Evolutionary conservation across 1,139 yeast species (phyloP), one percentile per base, ranked within the genome.

Genomic region (Candida neerlandica): DNA sequence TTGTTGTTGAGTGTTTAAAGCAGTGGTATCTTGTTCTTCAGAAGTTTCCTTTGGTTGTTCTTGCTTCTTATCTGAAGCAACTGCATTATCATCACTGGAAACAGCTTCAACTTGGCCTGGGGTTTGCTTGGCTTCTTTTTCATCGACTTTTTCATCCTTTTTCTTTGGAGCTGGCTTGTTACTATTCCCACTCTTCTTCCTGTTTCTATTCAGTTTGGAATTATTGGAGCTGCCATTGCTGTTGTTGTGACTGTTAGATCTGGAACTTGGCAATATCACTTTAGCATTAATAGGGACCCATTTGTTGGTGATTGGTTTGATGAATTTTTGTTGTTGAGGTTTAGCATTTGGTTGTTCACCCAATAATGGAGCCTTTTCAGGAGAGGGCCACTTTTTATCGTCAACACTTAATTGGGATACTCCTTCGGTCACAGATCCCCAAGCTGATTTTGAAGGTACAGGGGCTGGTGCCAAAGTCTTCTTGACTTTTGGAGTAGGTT

Each of bases 231-330:
- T 40, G 34, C 63, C 45, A 62, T 51, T 42, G 57, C 55, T 46
- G 11, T 53, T 59, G 34, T 51, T 51, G 33, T 63, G 55, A 26
- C 50, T 43, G 19, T 19, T 29, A 44, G 49, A 44, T 51, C 58
- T 54, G 9, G 72, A 61, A 53, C 65, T 70, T 38, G 83, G 75
- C 53, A 81, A 74, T 46, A 81, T 82, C 48, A 87, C 85, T 55
- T 86, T 81, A 29, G 94, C 95, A 57, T 82, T 81, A 64, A 86
- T 84, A n/a, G 96, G 96, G 43, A 89, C 87, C 96, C 96, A 90
- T 68, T 89, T 89, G 60, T 86, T 91, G 57, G 85, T 83, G 55
- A 85, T 82, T 34, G 88, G 78, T 56, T 75, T 81, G 56, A 73
- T 70, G 58, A 75, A 73, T 58, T 84, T 78, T 53, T 79, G 80